Conservation (phyloP, 2,329 filamentous ascomycete species). For the Colletotrichum melonis region DNA sequence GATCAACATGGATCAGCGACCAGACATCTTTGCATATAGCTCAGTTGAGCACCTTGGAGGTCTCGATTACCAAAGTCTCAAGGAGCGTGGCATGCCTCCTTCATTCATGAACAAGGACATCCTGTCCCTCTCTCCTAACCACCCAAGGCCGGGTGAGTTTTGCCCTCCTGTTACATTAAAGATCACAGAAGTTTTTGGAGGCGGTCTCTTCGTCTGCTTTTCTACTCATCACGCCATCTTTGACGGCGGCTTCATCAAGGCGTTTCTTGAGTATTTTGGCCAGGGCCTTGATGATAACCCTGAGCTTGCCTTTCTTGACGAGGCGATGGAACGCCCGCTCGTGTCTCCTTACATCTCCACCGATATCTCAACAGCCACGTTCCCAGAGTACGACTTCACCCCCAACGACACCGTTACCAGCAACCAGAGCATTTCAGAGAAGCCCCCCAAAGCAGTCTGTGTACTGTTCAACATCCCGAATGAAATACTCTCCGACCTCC, state of each 20-base stretch:
- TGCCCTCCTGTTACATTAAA: constrained; percentile 22
- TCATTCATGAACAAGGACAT: constrained; percentile 18
- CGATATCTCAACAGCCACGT: background rate
- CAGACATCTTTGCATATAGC: background rate
- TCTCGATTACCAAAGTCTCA: background rate
- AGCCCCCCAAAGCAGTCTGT: background rate
- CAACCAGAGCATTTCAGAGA: background rate
- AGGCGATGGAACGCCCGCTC: background rate
- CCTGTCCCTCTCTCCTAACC: constrained; percentile 20
- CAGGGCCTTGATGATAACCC: background rate
- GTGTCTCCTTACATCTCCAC: background rate
- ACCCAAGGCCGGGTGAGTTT: constrained; percentile 18
- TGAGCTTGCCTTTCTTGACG: background rate
- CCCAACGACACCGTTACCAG: background rate
- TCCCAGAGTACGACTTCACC: constrained; percentile 20
- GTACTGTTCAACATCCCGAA: constrained; percentile 1
- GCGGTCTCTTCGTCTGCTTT: constrained; percentile 41
- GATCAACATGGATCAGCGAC: background rate
- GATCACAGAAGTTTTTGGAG: background rate
- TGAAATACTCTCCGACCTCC: background rate
- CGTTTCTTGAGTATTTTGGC: constrained; percentile 23
- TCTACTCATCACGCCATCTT: constrained; percentile 53
- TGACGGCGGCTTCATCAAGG: constrained; percentile 18
- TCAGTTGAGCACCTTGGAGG: background rate
- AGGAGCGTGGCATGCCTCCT: background rate